Conservation (phyloP, 257 asterid genomes). For the Scutellaria baicalensis region DNA sequence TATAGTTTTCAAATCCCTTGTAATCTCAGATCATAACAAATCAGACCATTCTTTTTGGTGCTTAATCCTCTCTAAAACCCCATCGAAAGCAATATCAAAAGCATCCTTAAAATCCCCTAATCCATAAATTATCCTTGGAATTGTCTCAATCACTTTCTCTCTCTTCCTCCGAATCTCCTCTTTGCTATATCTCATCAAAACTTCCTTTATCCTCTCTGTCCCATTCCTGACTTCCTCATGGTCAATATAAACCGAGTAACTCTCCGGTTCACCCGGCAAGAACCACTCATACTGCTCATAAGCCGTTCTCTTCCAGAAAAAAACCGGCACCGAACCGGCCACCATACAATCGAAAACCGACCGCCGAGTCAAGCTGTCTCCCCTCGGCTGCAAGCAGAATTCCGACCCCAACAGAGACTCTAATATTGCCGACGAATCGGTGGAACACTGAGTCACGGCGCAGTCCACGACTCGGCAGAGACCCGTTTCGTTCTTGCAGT, state of each 20-base stretch:
- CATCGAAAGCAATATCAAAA: slow-evolving; percentile 35
- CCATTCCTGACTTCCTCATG: slow-evolving; percentile 28
- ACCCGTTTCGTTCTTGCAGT: slow-evolving; percentile 27
- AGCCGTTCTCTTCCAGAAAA: slow-evolving; percentile 38
- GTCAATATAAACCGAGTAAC: slow-evolving; percentile 35
- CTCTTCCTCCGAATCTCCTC: slow-evolving; percentile 35
- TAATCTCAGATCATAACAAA: neutral
- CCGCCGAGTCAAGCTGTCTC: slow-evolving; percentile 35
- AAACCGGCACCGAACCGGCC: slow-evolving; percentile 48
- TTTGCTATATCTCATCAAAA: slow-evolving; percentile 27
- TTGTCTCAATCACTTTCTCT: slow-evolving; percentile 38
- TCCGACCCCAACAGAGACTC: slow-evolving; percentile 30
- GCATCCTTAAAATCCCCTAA: slow-evolving; percentile 27
- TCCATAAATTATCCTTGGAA: slow-evolving; percentile 34
- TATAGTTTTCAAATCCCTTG: neutral
- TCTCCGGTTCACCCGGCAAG: slow-evolving; percentile 34
- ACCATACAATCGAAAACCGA: slow-evolving; percentile 47
- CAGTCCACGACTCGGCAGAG: slow-evolving; percentile 38
- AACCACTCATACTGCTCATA: slow-evolving; percentile 34
- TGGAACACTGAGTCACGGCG: slow-evolving; percentile 20
- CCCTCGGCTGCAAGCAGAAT: slow-evolving; percentile 44
- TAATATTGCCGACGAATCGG: slow-evolving; percentile 20
- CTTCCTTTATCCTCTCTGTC: slow-evolving; percentile 12
- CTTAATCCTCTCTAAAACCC: slow-evolving; percentile 28
- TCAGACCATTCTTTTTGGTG: slow-evolving; percentile 10